Evolutionary conservation across 2,329 filamentous ascomycete species (phyloP), one percentile per base, ranked within the genome.

Genomic region (Cryphonectria carpinicola): DNA sequence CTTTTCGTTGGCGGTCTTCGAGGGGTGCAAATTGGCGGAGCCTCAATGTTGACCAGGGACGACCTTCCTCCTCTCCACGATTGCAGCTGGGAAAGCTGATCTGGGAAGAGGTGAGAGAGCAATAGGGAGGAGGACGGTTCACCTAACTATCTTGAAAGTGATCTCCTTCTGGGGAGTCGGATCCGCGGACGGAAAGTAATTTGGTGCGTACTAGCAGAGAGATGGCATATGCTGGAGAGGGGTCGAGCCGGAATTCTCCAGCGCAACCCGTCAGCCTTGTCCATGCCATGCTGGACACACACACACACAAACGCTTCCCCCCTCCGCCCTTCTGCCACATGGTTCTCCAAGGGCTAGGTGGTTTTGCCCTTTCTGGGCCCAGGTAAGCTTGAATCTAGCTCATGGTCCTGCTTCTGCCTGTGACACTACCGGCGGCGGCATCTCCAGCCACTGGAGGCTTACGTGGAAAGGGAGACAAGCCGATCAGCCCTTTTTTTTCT

Each of bases 241-340:
- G 46, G 46, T 49, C 46, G 58, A 39, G 41, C 65, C 52, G 65
- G 28, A 22, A 46, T n/a, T 35, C 11, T 32, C 60, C 58, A 68
- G n/a, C 28, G 39, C 41, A 13, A 37, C 22, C 66, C 66, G 56
- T 63, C 66, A 68, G 66, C 66, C 66, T 68, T 68, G 66, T 68
- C 64, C 64, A 66, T 66, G 64, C 37, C 46, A n/a, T 52, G 61
- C n/a, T 46, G 35, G 54, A 35, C 28, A 32, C 13, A 13, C 28
- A 32, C 13, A 13, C 52, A 32, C 32, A 32, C 32, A 7, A 17
- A 25, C 52, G 11, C 52, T 28, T 14, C 32, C 41, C 37, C 14
- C 32, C 41, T n/a, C 14, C 14, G n/a, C n/a, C 58, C 14, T 37
- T 39, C 32, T 62, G 66, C 66, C 58, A 68, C 58, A 63, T 68